Evolutionary conservation across 2,329 filamentous ascomycete species (phyloP).

Genomic region (Raffaelea albimanens): DNA sequence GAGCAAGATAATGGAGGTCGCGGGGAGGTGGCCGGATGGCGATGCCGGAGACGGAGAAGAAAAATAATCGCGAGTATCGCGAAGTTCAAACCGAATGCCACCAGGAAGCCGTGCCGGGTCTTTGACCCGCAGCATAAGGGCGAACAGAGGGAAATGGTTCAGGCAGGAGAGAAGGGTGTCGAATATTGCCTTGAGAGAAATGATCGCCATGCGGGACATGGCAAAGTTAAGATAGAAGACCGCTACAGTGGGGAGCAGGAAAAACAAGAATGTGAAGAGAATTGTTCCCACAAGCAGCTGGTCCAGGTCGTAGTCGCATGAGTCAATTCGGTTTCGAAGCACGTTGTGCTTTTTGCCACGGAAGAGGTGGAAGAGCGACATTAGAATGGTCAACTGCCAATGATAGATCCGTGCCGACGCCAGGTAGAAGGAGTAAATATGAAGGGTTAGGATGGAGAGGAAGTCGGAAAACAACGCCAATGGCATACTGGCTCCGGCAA

Average conservation of each 20-base stretch:
- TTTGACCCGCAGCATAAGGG: slow-evolving; percentile 90
- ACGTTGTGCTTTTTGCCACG: slow-evolving; percentile 97
- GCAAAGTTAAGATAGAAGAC: slow-evolving; percentile 98
- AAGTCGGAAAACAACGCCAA: slow-evolving; percentile 93
- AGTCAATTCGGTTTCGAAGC: slow-evolving; percentile 92
- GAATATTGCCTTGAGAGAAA: slow-evolving; percentile 79
- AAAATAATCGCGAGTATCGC: slow-evolving; percentile 53
- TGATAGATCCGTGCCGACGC: slow-evolving; percentile 95
- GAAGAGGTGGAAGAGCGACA: slow-evolving; percentile 97
- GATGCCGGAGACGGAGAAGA: slow-evolving; percentile 22
- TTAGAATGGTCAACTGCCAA: slow-evolving; percentile 95
- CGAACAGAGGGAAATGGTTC: slow-evolving; percentile 96
- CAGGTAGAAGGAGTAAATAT: slow-evolving; percentile 97
- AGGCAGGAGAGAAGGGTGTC: slow-evolving; percentile 88
- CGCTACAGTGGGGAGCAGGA: slow-evolving; percentile 84
- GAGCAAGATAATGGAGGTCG: slow-evolving; percentile 75
- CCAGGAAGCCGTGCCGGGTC: slow-evolving; percentile 84
- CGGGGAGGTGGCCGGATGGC: slow-evolving; percentile 33
- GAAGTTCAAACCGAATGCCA: slow-evolving; percentile 86
- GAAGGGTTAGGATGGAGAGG: slow-evolving; percentile 79
- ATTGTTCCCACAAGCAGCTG: slow-evolving; percentile 95
- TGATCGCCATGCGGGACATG: slow-evolving; percentile 87
- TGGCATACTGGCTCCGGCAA: slow-evolving; percentile 93
- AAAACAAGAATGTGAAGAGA: slow-evolving; percentile 89
- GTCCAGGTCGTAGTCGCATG: slow-evolving; percentile 96